These are phyloP conservation scores for Oryza officinalis DNA, from an alignment of 176 grass and related monocot genomes.

Conservation along the genomic window DNA sequence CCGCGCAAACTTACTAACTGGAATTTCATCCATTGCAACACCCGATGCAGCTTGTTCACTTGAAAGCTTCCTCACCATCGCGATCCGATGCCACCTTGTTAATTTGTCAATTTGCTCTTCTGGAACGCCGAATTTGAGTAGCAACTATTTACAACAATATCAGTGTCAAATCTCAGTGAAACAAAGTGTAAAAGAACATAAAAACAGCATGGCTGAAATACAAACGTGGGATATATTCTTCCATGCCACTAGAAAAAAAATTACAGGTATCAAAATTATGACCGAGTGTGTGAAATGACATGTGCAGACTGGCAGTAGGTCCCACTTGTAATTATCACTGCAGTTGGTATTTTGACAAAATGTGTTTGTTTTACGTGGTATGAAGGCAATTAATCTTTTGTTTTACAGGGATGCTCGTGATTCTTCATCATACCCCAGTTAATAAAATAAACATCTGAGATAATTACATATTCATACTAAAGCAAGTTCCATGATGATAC, in stretches of 20 bases:
- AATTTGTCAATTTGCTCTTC: constrained; percentile 97
- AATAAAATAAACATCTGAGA: constrained; percentile 25
- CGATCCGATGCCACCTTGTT: constrained; percentile 98
- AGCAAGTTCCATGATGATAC: constrained; percentile 12
- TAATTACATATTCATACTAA: constrained; percentile 4
- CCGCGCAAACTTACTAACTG: constrained; percentile 94
- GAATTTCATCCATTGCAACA: constrained; percentile 78
- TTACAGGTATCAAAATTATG: not conserved
- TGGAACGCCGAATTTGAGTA: constrained; percentile 86
- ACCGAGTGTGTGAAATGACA: constrained; percentile 9
- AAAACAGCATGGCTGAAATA: not conserved
- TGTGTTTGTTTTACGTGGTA: not conserved
- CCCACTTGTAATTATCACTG: not conserved
- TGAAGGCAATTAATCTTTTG: not conserved
- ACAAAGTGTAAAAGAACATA: not conserved
- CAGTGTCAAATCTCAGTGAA: constrained; percentile 24
- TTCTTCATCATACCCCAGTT: not conserved
- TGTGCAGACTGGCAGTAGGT: not conserved
- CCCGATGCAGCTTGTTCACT: constrained; percentile 94
- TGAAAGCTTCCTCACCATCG: constrained; percentile 91
- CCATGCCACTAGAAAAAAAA: not conserved
- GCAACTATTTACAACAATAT: constrained; percentile 57
- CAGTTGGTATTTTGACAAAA: constrained; percentile 5
- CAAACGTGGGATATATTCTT: constrained; percentile 9
- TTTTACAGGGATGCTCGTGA: not conserved